phyloP scores from a whole-genome alignment of 257 asterid species.

The Nicotiana undulata region DNA sequence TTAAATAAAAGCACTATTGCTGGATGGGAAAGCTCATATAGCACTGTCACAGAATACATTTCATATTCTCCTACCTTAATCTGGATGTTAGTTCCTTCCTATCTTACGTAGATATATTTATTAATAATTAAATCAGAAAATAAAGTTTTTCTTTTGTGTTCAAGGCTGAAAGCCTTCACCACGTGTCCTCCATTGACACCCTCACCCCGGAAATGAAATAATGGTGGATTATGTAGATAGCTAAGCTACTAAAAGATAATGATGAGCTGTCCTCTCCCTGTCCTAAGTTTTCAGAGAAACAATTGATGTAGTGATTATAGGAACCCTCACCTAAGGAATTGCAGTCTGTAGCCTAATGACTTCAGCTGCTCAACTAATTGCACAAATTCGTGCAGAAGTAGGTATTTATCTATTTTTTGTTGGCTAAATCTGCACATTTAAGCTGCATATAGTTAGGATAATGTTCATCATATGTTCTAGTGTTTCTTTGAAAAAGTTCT shows the following conservation, averaged over 20 bases:
- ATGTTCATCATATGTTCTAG: neutral
- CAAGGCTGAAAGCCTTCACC: neutral
- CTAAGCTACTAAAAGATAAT: neutral
- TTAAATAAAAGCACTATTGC: neutral
- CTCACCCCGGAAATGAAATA: neutral
- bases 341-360: neutral
- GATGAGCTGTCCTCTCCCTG: neutral
- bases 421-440: neutral
- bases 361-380: neutral
- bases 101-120: neutral
- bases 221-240: neutral
- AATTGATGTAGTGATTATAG: neutral
- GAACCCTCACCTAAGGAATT: neutral
- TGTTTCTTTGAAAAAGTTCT: neutral
- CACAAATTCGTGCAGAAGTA: neutral
- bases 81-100: neutral
- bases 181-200: neutral
- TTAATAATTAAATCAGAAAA: neutral
- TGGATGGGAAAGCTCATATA: neutral
- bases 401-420: neutral
- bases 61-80: neutral
- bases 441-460: neutral
- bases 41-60: neutral
- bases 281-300: neutral
- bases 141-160: neutral